Conservation (phyloP, 306 rosid species). For the Cajanus cajan region DNA sequence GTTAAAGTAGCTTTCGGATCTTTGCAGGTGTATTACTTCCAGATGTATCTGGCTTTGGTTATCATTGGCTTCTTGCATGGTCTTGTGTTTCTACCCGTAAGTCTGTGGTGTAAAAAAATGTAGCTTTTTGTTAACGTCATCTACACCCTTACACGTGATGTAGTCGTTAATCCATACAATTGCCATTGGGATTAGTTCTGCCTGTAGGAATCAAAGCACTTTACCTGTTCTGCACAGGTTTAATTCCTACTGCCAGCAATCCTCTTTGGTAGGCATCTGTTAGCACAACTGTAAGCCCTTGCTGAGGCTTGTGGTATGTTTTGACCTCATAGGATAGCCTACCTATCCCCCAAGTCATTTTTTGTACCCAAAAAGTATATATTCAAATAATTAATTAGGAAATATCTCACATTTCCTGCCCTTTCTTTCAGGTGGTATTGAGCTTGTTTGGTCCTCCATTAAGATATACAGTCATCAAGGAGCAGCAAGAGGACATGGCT, state of each 20-base stretch:
- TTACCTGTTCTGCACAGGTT: background rate
- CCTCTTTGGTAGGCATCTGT: background rate
- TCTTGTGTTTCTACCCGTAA: slow-evolving; percentile 90
- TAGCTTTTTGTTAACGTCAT: background rate
- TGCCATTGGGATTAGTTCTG: background rate
- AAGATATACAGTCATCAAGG: slow-evolving; percentile 35
- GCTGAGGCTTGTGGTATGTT: slow-evolving; percentile 9
- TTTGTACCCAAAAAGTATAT: background rate
- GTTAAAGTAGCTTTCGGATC: slow-evolving; percentile 27
- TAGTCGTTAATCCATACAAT: background rate
- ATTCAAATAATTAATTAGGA: background rate
- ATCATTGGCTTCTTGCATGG: slow-evolving; percentile 95
- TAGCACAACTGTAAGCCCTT: background rate
- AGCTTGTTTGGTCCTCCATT: slow-evolving; percentile 86
- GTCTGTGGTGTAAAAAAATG: slow-evolving; percentile 31
- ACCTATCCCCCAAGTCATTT: background rate
- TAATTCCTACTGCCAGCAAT: background rate
- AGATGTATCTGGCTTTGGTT: slow-evolving; percentile 95
- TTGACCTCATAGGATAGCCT: background rate
- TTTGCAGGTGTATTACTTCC: slow-evolving; percentile 93
- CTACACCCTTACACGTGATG: background rate
- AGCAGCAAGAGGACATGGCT: slow-evolving; percentile 39
- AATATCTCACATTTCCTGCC: slow-evolving; percentile 19
- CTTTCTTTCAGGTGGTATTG: slow-evolving; percentile 63
- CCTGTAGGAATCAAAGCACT: background rate